Conservation (phyloP, 805 yeast genomes). For the Candida krabiensis region DNA sequence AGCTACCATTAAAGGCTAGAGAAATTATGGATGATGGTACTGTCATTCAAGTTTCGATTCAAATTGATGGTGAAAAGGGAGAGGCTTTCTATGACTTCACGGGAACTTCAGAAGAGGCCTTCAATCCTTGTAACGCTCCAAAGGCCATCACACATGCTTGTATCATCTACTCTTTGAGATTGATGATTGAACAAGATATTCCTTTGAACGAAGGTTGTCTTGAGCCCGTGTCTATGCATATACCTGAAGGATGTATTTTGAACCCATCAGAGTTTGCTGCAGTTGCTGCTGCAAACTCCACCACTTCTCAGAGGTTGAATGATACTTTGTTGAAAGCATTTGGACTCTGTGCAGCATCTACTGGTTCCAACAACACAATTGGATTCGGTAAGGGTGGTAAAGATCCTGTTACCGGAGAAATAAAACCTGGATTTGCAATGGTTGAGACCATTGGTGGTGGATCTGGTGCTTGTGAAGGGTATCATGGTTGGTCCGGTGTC, state of each 20-base stretch:
- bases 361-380: slow-evolving; percentile 85
- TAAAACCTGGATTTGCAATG: slow-evolving; percentile 15
- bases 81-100: slow-evolving; percentile 50
- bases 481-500: slow-evolving; percentile 36
- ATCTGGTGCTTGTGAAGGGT: slow-evolving; percentile 50
- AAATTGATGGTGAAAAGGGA: slow-evolving; percentile 40
- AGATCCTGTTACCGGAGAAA: slow-evolving; percentile 22
- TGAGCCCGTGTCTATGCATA: slow-evolving; percentile 28
- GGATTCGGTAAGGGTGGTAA: slow-evolving; percentile 69
- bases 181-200: slow-evolving; percentile 46
- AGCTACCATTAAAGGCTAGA: slow-evolving; percentile 39
- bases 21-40: slow-evolving; percentile 61
- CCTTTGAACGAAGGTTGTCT: slow-evolving; percentile 56
- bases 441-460: slow-evolving; percentile 59
- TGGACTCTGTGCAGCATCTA: slow-evolving; percentile 82
- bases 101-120: slow-evolving; percentile 51
- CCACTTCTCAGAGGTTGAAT: slow-evolving; percentile 84
- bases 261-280: slow-evolving; percentile 47
- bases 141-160: slow-evolving; percentile 53
- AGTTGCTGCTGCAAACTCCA: slow-evolving; percentile 47
- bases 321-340: slow-evolving; percentile 82
- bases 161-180: slow-evolving; percentile 51
- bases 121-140: slow-evolving; percentile 56
- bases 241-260: slow-evolving; percentile 34
- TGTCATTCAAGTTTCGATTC: slow-evolving; percentile 41